phyloP scores from a whole-genome alignment of 139 green algal genomes.

The Bryopsis sp. region DNA sequence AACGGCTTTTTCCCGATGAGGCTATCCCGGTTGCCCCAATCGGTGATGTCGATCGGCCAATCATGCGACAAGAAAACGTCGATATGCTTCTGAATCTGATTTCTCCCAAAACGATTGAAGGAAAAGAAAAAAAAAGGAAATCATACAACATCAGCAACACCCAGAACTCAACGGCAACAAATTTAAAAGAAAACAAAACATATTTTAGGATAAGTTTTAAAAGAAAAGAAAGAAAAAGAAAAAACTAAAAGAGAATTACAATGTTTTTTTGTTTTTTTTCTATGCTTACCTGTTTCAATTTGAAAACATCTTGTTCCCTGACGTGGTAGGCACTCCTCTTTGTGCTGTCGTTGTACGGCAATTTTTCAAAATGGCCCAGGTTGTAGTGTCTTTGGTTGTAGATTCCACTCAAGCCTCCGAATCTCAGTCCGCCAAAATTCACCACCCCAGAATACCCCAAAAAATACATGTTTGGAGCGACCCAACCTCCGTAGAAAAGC shows the following conservation, averaged over 20 bases:
- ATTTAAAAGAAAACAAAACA: no score
- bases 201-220: no score
- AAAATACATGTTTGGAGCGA: conserved; percentile 92
- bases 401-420: conserved; percentile 90
- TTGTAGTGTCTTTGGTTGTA: conserved; percentile 57
- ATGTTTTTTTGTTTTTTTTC: no score
- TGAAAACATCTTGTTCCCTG: conserved; percentile 61
- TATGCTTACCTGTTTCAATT: neutral
- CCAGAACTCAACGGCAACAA: no score
- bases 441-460: conserved; percentile 83
- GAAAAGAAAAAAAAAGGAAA: no score
- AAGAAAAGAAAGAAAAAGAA: no score
- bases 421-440: conserved; percentile 84
- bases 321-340: conserved; percentile 89
- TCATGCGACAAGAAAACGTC: conserved; percentile 95
- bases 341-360: conserved; percentile 65
- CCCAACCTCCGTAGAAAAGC: conserved; percentile 94
- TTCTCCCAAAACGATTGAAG: neutral
- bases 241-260: no score
- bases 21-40: conserved; percentile 60
- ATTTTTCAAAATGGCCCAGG: conserved; percentile 70
- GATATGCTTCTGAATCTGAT: conserved; percentile 49
- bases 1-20: conserved; percentile 81
- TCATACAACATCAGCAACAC: no score
- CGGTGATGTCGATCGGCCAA: conserved; percentile 81